Evolutionary conservation across 805 yeast species (phyloP).

Genomic region (Pichia ethanolica): DNA sequence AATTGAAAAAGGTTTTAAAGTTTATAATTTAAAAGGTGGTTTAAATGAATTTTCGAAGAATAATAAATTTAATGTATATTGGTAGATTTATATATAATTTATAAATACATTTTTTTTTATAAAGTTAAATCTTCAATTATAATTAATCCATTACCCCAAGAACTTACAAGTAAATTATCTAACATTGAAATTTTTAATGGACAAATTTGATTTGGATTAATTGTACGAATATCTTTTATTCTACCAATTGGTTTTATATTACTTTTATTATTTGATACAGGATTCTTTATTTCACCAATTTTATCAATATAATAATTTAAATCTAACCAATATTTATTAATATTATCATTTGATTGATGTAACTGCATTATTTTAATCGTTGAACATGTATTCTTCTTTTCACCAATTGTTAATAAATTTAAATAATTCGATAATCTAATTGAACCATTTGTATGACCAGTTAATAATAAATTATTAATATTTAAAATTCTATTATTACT

Average conservation of each 20-base stretch:
- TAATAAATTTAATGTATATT: conserved; percentile 15
- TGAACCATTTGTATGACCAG: conserved; percentile 17
- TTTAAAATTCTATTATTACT: not conserved
- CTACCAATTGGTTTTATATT: conserved; percentile 1
- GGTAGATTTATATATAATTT: conserved; percentile 24
- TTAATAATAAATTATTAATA: conserved; percentile 5
- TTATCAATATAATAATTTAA: conserved; percentile 12
- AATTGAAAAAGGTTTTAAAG: conserved; percentile 44
- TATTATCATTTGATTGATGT: conserved; percentile 11
- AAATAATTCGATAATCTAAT: conserved; percentile 13
- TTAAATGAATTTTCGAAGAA: conserved; percentile 25
- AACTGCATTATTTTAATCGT: conserved; percentile 19
- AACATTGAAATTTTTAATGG: conserved; percentile 5
- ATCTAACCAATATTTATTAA: conserved; percentile 18
- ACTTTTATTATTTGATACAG: not conserved
- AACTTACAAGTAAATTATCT: conserved; percentile 16
- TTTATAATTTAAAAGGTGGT: conserved; percentile 74
- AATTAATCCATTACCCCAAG: conserved; percentile 26
- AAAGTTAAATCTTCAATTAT: conserved; percentile 21
- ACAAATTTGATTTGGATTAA: conserved; percentile 13
- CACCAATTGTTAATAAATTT: conserved; percentile 5
- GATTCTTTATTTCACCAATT: conserved; percentile 1
- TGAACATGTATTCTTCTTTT: conserved; percentile 9
- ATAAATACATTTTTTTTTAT: conserved; percentile 4
- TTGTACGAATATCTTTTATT: not conserved